phyloP scores from a whole-genome alignment of 768 basidiomycete genomes.

The Russula olivacea region DNA sequence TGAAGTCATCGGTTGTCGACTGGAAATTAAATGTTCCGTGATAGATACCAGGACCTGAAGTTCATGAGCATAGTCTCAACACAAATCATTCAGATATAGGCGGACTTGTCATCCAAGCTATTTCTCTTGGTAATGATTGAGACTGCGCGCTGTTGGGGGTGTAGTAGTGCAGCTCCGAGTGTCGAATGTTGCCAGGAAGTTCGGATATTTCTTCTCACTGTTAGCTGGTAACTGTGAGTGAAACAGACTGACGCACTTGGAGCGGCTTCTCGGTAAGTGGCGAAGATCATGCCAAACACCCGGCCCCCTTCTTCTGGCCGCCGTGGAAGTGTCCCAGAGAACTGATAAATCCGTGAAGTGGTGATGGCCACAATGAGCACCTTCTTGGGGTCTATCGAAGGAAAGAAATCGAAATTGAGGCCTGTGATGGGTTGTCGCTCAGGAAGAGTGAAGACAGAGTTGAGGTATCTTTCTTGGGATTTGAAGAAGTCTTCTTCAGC shows the following conservation, averaged over 20 bases:
- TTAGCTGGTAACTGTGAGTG: conserved; percentile 26
- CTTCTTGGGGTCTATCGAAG: conserved; percentile 53
- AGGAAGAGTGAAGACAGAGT: conserved; percentile 66
- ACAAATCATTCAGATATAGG: not conserved
- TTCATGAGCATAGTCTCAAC: not conserved
- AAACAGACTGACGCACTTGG: conserved; percentile 56
- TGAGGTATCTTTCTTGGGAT: conserved; percentile 74
- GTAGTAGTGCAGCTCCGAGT: conserved; percentile 79
- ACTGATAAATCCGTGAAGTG: conserved; percentile 84
- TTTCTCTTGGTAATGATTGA: conserved; percentile 57
- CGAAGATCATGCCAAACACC: conserved; percentile 70
- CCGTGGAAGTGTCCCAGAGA: conserved; percentile 61
- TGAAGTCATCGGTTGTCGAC: conserved; percentile 60
- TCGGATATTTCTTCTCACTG: conserved; percentile 73
- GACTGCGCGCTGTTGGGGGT: conserved; percentile 65
- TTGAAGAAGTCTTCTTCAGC: conserved; percentile 91
- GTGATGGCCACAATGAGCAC: conserved; percentile 79
- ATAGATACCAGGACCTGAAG: conserved; percentile 78
- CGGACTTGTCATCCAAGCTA: conserved; percentile 92
- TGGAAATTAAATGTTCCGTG: conserved; percentile 74
- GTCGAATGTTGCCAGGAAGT: conserved; percentile 68
- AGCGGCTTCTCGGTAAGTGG: conserved; percentile 62
- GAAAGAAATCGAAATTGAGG: conserved; percentile 72
- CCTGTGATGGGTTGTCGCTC: conserved; percentile 83
- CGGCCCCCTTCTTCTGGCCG: conserved; percentile 70